These are phyloP conservation scores for Clarireedia homoeocarpa DNA, from an alignment of 2,329 filamentous ascomycete species.

Conservation along the genomic window DNA sequence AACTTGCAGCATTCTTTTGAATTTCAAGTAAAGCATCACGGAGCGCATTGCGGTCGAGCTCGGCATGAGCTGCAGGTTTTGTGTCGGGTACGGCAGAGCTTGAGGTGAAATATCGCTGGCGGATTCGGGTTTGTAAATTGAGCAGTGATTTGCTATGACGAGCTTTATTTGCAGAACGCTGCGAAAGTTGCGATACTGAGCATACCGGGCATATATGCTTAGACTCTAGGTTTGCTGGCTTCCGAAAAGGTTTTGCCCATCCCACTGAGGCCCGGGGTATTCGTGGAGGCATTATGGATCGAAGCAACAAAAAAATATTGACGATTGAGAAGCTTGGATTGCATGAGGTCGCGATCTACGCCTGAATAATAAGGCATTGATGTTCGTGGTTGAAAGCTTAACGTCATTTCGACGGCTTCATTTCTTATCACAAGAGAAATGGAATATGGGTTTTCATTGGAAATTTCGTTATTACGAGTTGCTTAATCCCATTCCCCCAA, in stretches of 20 bases:
- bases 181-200: constrained; percentile 11
- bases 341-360: not conserved
- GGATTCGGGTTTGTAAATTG: constrained; percentile 5
- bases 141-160: constrained; percentile 7
- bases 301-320: not conserved
- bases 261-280: constrained; percentile 20
- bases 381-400: not conserved
- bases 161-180: constrained; percentile 4
- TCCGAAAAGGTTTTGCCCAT: constrained; percentile 9
- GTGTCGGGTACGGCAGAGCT: not conserved
- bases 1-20: constrained; percentile 50
- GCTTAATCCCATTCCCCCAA: constrained; percentile 39
- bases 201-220: constrained; percentile 24
- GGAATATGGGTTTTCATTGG: not conserved
- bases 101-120: constrained; percentile 11
- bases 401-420: constrained; percentile 1
- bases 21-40: constrained; percentile 45
- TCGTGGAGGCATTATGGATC: constrained; percentile 29
- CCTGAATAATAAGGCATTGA: constrained; percentile 9
- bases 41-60: constrained; percentile 17
- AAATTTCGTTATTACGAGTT: constrained; percentile 10
- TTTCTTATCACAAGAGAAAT: constrained; percentile 1
- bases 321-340: not conserved
- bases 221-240: constrained; percentile 7
- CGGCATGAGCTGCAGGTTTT: not conserved